phyloP scores from a whole-genome alignment of 2,329 filamentous ascomycete species.

The Cladosporium oxysporum region DNA sequence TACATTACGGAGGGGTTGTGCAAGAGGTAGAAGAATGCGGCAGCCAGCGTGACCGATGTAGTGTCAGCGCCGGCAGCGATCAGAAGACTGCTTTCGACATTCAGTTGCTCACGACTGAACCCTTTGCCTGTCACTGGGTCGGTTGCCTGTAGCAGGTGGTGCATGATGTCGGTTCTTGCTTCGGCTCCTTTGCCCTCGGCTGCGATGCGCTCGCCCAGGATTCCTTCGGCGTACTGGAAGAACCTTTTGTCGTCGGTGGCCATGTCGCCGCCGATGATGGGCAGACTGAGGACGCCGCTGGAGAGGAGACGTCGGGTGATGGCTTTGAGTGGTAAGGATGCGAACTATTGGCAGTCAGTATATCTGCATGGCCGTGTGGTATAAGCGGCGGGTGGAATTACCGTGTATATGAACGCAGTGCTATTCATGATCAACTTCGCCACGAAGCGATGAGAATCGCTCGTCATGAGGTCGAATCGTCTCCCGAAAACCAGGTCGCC shows the following conservation, averaged over 20 bases:
- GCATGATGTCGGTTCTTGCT: slow-evolving; percentile 33
- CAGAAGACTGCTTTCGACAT: slow-evolving; percentile 33
- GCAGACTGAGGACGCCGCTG: slow-evolving; percentile 5
- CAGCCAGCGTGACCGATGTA: slow-evolving; percentile 37
- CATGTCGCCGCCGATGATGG: slow-evolving; percentile 3
- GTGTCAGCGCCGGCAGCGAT: slow-evolving; percentile 40
- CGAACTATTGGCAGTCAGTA: background rate
- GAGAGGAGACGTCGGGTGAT: background rate
- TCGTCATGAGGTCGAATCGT: background rate
- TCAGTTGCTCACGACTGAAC: slow-evolving; percentile 32
- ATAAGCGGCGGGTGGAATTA: background rate
- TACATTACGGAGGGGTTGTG: slow-evolving; percentile 34
- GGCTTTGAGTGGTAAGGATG: slow-evolving; percentile 1
- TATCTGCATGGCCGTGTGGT: background rate
- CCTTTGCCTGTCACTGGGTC: slow-evolving; percentile 37
- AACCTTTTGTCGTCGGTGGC: background rate
- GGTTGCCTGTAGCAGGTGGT: slow-evolving; percentile 33
- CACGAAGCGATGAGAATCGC: slow-evolving; percentile 3
- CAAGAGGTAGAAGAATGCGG: slow-evolving; percentile 41
- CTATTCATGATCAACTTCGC: slow-evolving; percentile 9
- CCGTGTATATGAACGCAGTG: slow-evolving; percentile 4
- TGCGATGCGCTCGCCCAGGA: background rate
- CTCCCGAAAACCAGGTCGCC: slow-evolving; percentile 49
- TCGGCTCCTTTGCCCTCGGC: slow-evolving; percentile 29
- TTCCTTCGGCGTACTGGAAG: background rate